Evolutionary conservation across 345 rosid species (phyloP).

Genomic region (Lepidium aucheri): DNA sequence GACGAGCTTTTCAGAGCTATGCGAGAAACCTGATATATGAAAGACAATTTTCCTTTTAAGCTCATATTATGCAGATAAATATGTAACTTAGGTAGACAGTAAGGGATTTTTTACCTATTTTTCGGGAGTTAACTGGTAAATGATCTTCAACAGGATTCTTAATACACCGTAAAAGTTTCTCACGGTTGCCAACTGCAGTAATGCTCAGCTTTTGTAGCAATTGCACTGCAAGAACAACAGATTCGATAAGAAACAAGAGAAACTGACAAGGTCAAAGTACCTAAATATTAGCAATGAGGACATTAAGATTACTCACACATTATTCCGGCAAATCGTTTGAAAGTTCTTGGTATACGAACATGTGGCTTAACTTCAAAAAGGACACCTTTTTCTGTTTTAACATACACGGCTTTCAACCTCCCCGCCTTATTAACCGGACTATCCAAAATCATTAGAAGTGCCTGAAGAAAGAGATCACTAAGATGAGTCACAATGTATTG

Average conservation of each 20-base stretch:
- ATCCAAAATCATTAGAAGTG: constrained; percentile 66
- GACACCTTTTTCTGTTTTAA: constrained; percentile 79
- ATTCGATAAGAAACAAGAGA: constrained; percentile 1
- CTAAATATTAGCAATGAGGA: not conserved
- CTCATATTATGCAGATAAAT: not conserved
- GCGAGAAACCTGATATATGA: constrained; percentile 61
- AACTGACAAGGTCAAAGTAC: not conserved
- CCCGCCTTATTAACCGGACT: constrained; percentile 90
- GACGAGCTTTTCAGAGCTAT: constrained; percentile 65
- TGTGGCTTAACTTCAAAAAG: constrained; percentile 82
- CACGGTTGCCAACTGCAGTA: constrained; percentile 64
- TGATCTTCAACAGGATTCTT: constrained; percentile 66
- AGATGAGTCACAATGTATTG: not conserved
- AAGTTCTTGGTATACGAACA: constrained; percentile 86
- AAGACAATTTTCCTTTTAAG: not conserved
- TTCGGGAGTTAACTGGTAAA: constrained; percentile 54
- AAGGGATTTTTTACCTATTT: constrained; percentile 45
- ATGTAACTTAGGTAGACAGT: not conserved
- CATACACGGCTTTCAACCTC: constrained; percentile 65
- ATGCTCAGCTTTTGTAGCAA: constrained; percentile 76
- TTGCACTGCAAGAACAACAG: constrained; percentile 52
- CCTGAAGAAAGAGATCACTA: constrained; percentile 33
- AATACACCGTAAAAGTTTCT: constrained; percentile 69
- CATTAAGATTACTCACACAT: constrained; percentile 50
- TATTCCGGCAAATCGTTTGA: constrained; percentile 70